Percentiles rank a stretch among this genome's conserved stretches.
Evolutionary conservation across 768 basidiomycete genomes (phyloP).

Genomic region (Royoungia palumana): DNA sequence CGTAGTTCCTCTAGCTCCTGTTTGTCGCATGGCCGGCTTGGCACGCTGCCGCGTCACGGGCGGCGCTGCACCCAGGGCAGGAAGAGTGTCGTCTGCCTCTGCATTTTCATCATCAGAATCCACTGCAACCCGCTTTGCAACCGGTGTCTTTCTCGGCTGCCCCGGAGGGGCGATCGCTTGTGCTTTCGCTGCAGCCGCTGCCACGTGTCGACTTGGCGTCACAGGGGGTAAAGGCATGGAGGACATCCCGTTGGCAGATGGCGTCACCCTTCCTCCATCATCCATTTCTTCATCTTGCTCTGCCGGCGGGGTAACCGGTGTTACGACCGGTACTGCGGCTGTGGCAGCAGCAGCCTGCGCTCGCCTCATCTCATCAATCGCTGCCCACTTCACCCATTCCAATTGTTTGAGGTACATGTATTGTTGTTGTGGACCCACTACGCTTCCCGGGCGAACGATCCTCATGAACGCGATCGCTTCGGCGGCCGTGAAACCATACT

Average conservation of each 20-base stretch:
- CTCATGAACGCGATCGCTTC: constrained; percentile 99
- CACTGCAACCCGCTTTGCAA: constrained; percentile 63
- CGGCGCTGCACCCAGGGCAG: constrained; percentile 55
- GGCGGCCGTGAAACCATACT: constrained; percentile 93
- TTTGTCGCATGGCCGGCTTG: constrained; percentile 38
- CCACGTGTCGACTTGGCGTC: constrained; percentile 76
- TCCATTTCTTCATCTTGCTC: constrained; percentile 66
- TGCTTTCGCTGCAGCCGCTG: constrained; percentile 65
- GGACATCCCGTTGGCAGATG: constrained; percentile 20
- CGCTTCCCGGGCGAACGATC: constrained; percentile 90
- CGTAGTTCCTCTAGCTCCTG: constrained; percentile 49
- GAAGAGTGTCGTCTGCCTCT: constrained; percentile 56
- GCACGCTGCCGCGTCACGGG: constrained; percentile 32
- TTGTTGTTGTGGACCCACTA: constrained; percentile 91
- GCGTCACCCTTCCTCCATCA: constrained; percentile 40
- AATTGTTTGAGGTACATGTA: constrained; percentile 94
- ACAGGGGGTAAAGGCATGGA: constrained; percentile 57
- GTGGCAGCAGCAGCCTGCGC: constrained; percentile 41
- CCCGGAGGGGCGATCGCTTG: constrained; percentile 72
- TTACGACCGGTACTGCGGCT: constrained; percentile 48
- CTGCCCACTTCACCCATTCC: constrained; percentile 93
- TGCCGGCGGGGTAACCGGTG: constrained; percentile 78
- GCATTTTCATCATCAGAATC: constrained; percentile 66
- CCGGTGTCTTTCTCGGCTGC: constrained; percentile 86
- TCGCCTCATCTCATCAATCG: constrained; percentile 69